Evolutionary conservation across 1,139 yeast genomes (phyloP), one percentile per base, ranked within the genome.

Genomic region (Magnusiomyces ingens): DNA sequence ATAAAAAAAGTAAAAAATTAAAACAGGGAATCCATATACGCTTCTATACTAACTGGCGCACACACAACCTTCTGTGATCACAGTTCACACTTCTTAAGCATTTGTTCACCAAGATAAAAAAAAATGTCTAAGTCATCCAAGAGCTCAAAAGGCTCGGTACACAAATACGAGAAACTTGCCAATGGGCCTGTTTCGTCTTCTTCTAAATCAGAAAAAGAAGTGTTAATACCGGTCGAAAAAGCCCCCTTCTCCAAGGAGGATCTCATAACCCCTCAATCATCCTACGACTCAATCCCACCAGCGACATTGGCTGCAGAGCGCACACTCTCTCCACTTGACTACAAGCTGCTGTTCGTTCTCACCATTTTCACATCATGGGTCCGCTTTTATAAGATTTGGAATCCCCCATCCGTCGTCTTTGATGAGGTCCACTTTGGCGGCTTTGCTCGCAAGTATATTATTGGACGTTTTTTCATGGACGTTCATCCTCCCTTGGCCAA

Each of bases 391-490:
- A 77, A 78, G 56, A 68, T 93, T 49, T 76, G 80, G 48, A 68
- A 74, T 56, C 99, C 99, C 17, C 71, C 80, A 59, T 79, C 87
- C 45, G 96, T 93, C 49, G 97, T 93, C 37, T 93, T 93, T 67
- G 99, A 93, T 73, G 99, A 93, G 68, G 99, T 93, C 36, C 99
- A 93, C 70, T 93, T 93, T 66, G 99, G 99, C 46, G 90, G 90
- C 67, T 90, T 91, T 71, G 97, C 97, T 26, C 84, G 95, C 17
- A 48, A 52, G 41, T 55, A 55, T 48, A 52, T 55, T 4, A 52
- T 52, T 42, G 36, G 58, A 49, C 53, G 56, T 1, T 55, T 52
- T 70, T 94, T 89, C 69, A 93, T 94, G 68, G 99, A 94, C 70
- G 80, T 94, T 56, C 99, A 94, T 70, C 99, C 99, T 42, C 99